Evolutionary conservation across 768 basidiomycete genomes (phyloP), one percentile per base, ranked within the genome.

Genomic region (Lentinula guzmanii): DNA sequence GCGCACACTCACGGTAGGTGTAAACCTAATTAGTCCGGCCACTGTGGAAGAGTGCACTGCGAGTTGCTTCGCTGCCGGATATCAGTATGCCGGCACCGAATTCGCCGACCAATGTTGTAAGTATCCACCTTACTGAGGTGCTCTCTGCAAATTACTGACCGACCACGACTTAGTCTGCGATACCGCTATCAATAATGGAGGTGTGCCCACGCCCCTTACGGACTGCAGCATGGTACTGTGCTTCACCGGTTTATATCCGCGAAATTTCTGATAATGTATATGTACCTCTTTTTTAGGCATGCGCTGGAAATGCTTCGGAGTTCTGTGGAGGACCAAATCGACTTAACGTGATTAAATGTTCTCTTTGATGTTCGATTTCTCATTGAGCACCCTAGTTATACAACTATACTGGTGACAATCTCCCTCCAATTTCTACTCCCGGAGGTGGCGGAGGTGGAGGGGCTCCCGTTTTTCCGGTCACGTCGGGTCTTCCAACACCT

Each of bases 271-370:
- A 33, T 59, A 13, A 18, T 46, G 31, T 11, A 37, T 39, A 31
- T 31, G 10, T 59, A 35, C 33, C 18, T 76, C 31, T 1, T 39
- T 11, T 56, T 11, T 45, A 56, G 55, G 55, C 33, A 0, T 91
- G 89, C 68, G 71, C 70, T 2, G 89, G 88, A 11, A 85, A 87
- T 61, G 72, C 70, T 43, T 76, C 83, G 0, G 84, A 90, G 66
- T 84, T 84, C 62, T 92, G 90, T 64, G 90, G 90, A 21, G 90
- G 90, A 37, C 86, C 89, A 0, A 79, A 86, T 67, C 74, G 82
- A 48, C 74, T 91, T 21, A 87, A 82, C 58, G 55, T 56, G 16
- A 42, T 18, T 8, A 21, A 10, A 18, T 45, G n/a, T 41, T 10
- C 5, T 24, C 21, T 45, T 8, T 11, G 1, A 37, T 28, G 10